A percentile compares a stretch with the other conserved stretches of the same genome.
Conservation (phyloP, 441 rosid genomes). For the Aleurites moluccanus region DNA sequence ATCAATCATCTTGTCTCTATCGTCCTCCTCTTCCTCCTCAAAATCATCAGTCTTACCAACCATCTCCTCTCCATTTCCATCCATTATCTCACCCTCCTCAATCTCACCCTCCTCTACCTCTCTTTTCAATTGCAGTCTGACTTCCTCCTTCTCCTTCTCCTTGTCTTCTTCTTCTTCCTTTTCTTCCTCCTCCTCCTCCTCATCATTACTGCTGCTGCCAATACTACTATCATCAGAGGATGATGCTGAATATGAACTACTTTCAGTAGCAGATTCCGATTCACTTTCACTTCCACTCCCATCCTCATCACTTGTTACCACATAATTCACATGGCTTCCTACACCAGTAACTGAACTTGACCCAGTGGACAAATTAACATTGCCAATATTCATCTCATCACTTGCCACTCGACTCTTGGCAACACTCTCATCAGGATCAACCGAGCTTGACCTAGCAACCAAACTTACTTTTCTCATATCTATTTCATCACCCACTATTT, state of each 20-base stretch:
- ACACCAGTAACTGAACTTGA: slow-evolving; percentile 19
- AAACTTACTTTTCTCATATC: slow-evolving; percentile 11
- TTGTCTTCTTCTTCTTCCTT: slow-evolving; percentile 27
- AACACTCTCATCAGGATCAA: slow-evolving; percentile 10
- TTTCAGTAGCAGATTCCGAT: slow-evolving; percentile 34
- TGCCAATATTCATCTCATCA: slow-evolving; percentile 6
- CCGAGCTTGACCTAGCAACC: not conserved
- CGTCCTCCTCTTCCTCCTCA: slow-evolving; percentile 36
- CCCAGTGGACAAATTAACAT: slow-evolving; percentile 18
- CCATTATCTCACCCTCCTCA: slow-evolving; percentile 90
- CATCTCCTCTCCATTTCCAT: slow-evolving; percentile 35
- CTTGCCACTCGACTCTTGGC: slow-evolving; percentile 8
- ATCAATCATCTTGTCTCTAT: slow-evolving; percentile 41
- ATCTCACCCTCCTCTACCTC: slow-evolving; percentile 42
- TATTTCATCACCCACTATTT: slow-evolving; percentile 17
- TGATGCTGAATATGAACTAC: slow-evolving; percentile 24
- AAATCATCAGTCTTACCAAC: slow-evolving; percentile 21
- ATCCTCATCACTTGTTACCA: slow-evolving; percentile 21
- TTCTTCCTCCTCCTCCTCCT: slow-evolving; percentile 28
- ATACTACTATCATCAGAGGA: slow-evolving; percentile 27
- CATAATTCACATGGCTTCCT: slow-evolving; percentile 29
- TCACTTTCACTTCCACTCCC: slow-evolving; percentile 17
- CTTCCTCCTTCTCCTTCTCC: slow-evolving; percentile 25
- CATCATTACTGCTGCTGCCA: slow-evolving; percentile 27
- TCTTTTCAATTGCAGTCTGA: slow-evolving; percentile 21